A percentile compares a stretch with the other conserved stretches of the same genome.
phyloP scores from a whole-genome alignment of 176 grass and related monocot species.

The sorghum (Sorghum bicolor) region DNA sequence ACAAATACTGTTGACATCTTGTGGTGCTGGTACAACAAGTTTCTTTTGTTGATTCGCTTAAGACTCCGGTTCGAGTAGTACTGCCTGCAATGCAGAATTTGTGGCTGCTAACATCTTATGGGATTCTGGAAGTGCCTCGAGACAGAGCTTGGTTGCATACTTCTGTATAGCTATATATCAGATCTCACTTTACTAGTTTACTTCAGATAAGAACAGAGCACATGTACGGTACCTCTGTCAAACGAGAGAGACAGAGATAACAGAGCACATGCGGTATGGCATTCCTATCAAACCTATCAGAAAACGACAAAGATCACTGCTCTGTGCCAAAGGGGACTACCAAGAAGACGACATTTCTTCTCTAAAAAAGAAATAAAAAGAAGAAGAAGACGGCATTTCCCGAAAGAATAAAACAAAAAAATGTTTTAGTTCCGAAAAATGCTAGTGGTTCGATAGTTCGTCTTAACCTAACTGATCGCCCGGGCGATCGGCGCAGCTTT shows the following conservation, averaged over 20 bases:
- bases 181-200: neutral
- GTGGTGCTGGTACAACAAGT: neutral
- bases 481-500: neutral
- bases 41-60: conserved; percentile 3
- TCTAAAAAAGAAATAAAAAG: no score
- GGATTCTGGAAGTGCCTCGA: neutral
- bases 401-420: neutral
- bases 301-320: conserved; percentile 4
- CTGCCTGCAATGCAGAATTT: conserved; percentile 1
- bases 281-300: conserved; percentile 2
- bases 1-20: neutral
- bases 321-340: neutral
- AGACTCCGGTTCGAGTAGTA: neutral
- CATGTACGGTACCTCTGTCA: no score
- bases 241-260: no score
- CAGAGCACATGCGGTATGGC: neutral
- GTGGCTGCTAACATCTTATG: neutral
- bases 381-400: neutral
- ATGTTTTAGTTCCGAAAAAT: neutral
- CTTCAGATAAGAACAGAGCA: neutral
- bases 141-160: neutral
- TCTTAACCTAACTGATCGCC: neutral
- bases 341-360: neutral
- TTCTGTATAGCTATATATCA: neutral
- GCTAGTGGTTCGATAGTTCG: neutral